Evolutionary conservation across 2,329 filamentous ascomycete genomes (phyloP), one percentile per base, ranked within the genome.

Genomic region (Annulohypoxylon truncatum): DNA sequence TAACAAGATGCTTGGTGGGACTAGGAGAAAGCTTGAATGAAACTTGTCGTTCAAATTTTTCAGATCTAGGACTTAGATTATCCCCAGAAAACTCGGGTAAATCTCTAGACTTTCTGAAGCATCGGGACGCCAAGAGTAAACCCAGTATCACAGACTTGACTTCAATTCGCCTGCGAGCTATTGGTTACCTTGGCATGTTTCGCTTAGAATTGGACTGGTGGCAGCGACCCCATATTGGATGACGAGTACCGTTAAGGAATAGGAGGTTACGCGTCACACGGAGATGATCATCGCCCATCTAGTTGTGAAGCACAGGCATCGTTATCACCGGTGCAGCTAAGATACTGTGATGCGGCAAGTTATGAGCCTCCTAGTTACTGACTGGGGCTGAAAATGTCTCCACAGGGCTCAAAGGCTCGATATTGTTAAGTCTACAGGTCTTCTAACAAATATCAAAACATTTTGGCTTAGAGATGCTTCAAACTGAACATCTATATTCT

Each of bases 131-230:
- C 61, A 65, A 68, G 66, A 24, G 52, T 42, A 52, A 35, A 53
- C 54, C 61, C 48, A 46, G 51, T 20, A 33, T 22, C 52, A 18
- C 31, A 56, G 29, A 18, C 40, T 52, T 33, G 26, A 50, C 56
- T 50, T 58, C 52, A 54, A 50, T 18, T 55, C 47, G 44, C 42
- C 55, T 57, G 24, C 26, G 5, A 61, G 48, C 35, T 51, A 56
- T 50, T 53, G 35, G 56, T 31, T 22, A 66, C 24, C 68, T 70
- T 70, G 68, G 68, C 68, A 64, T 31, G 68, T 70, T 70, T 68
- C 65, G 65, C 67, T 61, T 66, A 47, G n/a, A 31, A 44, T 51
- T 61, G 51, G 58, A 31, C 10, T 22, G 24, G 63, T 54, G 53
- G 20, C 40, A 55, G 22, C 40, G 15, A 60, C 46, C 35, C 35